Base-by-base conservation (phyloP, 768 basidiomycete species). In the Suillus clintonianus region DNA sequence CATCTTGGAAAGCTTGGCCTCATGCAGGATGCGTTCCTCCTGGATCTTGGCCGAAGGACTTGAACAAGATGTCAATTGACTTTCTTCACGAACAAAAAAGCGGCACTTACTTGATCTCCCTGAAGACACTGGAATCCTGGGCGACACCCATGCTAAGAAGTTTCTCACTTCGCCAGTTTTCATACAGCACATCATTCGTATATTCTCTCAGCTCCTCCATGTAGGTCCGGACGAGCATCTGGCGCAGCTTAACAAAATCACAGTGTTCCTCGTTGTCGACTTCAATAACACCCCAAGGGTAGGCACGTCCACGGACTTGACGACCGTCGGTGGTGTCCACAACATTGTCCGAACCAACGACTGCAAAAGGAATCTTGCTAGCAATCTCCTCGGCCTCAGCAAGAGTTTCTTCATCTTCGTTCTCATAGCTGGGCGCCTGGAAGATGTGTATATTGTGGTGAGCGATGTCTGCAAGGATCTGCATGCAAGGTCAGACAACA, bases 261-360 rank as follows among this genome's bases (percentile, higher is more conserved):
- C 97, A 99, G 74, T 99, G 97, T 19, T 95, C 93, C 74, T 99
- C 97, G 71, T 99, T 99, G 82, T 99, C 97, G 30, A 99, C 97
- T 76, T 99, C 97, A 68, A 99, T 95, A 57, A 96, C 90, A 76
- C 97, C 97, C 97, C 97, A 99, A 11, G 97, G 97, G 77, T 99
- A 99, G 4, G 88, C 83, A 69, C 97, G 94, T 14, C 97, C 97
- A 68, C 97, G 93, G 56, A 98, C 95, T 77, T 90, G 82, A 63
- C 95, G 91, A 30, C 96, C 95, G 71, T 97, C 95, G 27, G 92
- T 84, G 2, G 94, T 89, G 63, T 82, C 77, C 37, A 99, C 92
- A 61, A 90, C 79, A 67, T 83, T 82, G 78, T 98, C 91, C 27
- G 97, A 98, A 30, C 97, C 97, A 56, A 99, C 97, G 55, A 99